Evolutionary conservation across 2,329 filamentous ascomycete species (phyloP), one percentile per base, ranked within the genome.

Genomic region (Ploettnerulaceae sp.): DNA sequence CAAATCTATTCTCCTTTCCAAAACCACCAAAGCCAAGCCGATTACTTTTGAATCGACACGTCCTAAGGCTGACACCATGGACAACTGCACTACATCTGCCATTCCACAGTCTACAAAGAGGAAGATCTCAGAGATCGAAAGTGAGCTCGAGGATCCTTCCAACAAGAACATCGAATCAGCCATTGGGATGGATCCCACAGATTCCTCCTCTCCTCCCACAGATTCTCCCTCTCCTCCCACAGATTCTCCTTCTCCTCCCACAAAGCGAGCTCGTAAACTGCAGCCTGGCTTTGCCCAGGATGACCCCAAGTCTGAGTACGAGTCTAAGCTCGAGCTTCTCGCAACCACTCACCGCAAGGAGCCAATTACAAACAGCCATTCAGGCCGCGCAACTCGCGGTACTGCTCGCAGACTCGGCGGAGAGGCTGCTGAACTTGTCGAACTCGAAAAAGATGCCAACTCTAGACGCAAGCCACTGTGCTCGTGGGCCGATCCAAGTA

Each of bases 401-500:
- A 18, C 18, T 24, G 24, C 29, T 31, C 42, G 33, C 26, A 38
- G 35, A 11, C 18, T 22, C 7, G 33, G 28, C 5, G 40, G 35
- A 26, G 40, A 17, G 14, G 40, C 21, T 22, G 26, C 24, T 17
- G 42, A 45, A n/a, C 34, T 33, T 5, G 26, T 45, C 20, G 33
- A 17, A 12, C 18, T 37, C 18, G 26, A 31, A 8, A 24, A 40
- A 7, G n/a, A 14, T 29, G 36, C 29, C 5, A 52, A 29, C 20
- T 29, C 21, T 3, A 48, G 14, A 17, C 34, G 44, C 39, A 42
- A 34, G 24, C 14, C 21, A 26, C 26, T 34, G n/a, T 15, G 32
- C n/a, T 38, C 34, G 25, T 61, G 56, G 57, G 46, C 40, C 26
- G 44, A 55, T 25, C 55, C 53, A 1, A 53, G 51, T n/a, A 56